Base-by-base conservation (phyloP, 495 filamentous ascomycete species). In the Penicillium nucicola region DNA sequence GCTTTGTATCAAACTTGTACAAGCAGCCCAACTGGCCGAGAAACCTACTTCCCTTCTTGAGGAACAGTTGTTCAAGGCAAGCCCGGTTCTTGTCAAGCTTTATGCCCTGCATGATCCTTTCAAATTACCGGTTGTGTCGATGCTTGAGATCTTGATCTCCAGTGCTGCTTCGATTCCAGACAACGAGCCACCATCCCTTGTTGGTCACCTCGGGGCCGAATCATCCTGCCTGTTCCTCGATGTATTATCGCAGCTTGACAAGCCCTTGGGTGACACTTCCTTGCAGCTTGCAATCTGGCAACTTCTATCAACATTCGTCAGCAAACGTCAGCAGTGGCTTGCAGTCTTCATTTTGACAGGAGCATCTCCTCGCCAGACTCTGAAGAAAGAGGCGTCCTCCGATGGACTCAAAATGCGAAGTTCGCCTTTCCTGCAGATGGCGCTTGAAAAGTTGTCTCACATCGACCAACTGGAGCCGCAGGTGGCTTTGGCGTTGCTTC, bases 261-360 rank as follows among this genome's bases (percentile, higher is more conserved):
- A 81, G 57, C 91, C 91, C 10, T 72, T 92, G 25, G 69, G 77
- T 42, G 77, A 88, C 55, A 66, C 74, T 4, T 59, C 70, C 5
- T 72, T 90, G 34, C 77, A 85, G 18, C 76, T 81, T 41, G 72
- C 76, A 18, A 85, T 90, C 42, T 97, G 93, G 93, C 81, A 77
- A 43, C 82, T 99, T 48, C 82, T 97, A 28, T 86, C 92, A 22
- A 84, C 84, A n/a, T 82, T 96, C 39, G 80, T 97, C 39, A 87
- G 89, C 59, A 91, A 88, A 60, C 85, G 89, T 45, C 93, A 99
- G 55, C 90, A 95, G 61, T 97, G 95, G 86, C 85, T 99, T 72
- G 84, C 92, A 0, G 89, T 95, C 37, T 92, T 90, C 61, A 78
- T 97, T 42, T 83, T 97, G 20, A 96, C 92, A 4, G 93, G 93